Evolutionary conservation across 139 green algal genomes (phyloP).

Genomic region (Picochlorum sp.): DNA sequence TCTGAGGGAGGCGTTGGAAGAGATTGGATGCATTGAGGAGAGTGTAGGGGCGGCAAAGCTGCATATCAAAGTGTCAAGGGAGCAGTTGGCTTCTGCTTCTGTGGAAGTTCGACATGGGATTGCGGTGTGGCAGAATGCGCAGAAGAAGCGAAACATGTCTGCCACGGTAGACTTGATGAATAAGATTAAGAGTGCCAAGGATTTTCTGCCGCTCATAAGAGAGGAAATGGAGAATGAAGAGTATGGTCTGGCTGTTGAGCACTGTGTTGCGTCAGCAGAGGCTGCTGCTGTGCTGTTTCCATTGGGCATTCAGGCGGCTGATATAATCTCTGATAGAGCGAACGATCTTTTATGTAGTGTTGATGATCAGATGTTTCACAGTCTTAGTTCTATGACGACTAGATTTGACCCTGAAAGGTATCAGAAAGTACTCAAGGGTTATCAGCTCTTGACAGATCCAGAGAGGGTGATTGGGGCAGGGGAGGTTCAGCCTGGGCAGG

Average conservation of each 20-base stretch:
- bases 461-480: neutral
- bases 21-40: conserved; percentile 6
- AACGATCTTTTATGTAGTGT: neutral
- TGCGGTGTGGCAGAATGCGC: conserved; percentile 16
- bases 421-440: neutral
- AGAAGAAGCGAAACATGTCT: conserved; percentile 19
- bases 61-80: conserved; percentile 10
- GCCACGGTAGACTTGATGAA: conserved; percentile 22
- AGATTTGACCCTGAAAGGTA: neutral
- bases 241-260: neutral
- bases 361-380: neutral
- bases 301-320: neutral
- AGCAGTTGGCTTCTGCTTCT: conserved; percentile 17
- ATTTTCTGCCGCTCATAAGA: conserved; percentile 16
- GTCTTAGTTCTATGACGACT: neutral
- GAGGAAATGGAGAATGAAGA: conserved; percentile 8
- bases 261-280: neutral
- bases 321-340: neutral
- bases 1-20: conserved; percentile 28
- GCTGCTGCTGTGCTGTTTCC: neutral
- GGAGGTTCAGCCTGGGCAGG: neutral
- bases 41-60: conserved; percentile 11
- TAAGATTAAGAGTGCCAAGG: conserved; percentile 11
- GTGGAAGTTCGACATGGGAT: conserved; percentile 11
- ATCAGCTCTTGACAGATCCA: neutral